Percentiles rank a stretch among this genome's conserved stretches.
Evolutionary conservation across 2,329 filamentous ascomycete genomes (phyloP).

Genomic region (Coccinonectria pachysandricola): DNA sequence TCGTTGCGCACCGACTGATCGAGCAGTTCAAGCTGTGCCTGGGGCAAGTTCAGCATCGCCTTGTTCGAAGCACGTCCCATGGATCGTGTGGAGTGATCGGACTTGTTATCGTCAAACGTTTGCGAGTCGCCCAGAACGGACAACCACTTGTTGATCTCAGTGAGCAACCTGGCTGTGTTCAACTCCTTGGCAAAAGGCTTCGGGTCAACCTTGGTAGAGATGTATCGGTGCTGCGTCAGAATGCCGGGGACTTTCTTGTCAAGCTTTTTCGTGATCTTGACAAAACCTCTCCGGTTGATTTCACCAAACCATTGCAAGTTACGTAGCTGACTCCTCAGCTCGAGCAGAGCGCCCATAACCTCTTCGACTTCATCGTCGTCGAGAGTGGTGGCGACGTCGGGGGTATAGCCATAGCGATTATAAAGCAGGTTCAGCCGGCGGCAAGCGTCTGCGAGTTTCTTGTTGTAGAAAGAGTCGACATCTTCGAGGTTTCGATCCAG

Average conservation of each 20-base stretch:
- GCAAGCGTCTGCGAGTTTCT: constrained; percentile 77
- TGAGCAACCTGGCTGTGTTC: constrained; percentile 36
- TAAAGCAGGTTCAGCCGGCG: constrained; percentile 78
- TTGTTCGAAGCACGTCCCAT: constrained; percentile 68
- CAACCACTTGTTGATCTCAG: constrained; percentile 82
- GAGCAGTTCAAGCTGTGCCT: constrained; percentile 56
- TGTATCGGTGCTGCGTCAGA: constrained; percentile 72
- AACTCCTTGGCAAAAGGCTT: constrained; percentile 74
- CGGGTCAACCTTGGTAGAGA: constrained; percentile 83
- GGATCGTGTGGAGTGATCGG: constrained; percentile 64
- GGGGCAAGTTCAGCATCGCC: constrained; percentile 61
- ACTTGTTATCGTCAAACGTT: constrained; percentile 62
- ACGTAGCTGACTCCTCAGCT: constrained; percentile 75
- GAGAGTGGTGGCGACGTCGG: constrained; percentile 59
- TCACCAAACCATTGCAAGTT: constrained; percentile 98
- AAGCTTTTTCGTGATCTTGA: constrained; percentile 98
- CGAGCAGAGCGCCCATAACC: constrained; percentile 78
- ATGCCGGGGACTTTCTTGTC: constrained; percentile 83
- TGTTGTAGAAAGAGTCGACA: constrained; percentile 94
- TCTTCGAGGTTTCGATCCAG: constrained; percentile 96
- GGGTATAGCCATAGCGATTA: constrained; percentile 71
- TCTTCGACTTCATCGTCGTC: constrained; percentile 88
- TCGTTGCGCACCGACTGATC: constrained; percentile 64
- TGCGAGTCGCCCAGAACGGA: constrained; percentile 71
- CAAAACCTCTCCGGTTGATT: constrained; percentile 87